Evolutionary conservation across 2,329 filamentous ascomycete genomes (phyloP), one percentile per base, ranked within the genome.

Genomic region (Sodiomyces alkalinus): DNA sequence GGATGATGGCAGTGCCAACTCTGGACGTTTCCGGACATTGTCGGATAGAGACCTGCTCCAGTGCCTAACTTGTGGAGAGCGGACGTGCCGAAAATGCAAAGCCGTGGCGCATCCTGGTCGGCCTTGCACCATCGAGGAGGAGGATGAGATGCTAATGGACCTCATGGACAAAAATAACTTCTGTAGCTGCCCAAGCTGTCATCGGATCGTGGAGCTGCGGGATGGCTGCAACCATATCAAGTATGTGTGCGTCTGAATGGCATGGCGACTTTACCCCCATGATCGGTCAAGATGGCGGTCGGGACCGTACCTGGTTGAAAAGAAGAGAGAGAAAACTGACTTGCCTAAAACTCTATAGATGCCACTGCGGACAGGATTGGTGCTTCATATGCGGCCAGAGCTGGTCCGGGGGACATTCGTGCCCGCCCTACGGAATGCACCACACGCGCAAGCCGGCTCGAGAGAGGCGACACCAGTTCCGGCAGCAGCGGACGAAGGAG

Each of bases 181-280:
- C 62, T 59, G 67, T 35, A 53, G 58, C 17, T 75, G 68, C 41
- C 62, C 62, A 34, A 59, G 51, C 26, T 74, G 70, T 43, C 56
- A 54, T 31, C 54, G 64, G 18, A 53, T 74, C 48, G 66, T 75
- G 15, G 69, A 75, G 44, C 49, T 73, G 8, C 65, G 64, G 34
- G 67, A 70, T 44, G 71, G 71, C 16, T 74, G 70, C 48, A 74
- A 75, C 44, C 71, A 76, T 42, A 74, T 75, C 62, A 73, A 64
- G 19, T 75, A 64, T 29, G 37, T 28, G n/a, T 13, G n/a, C 15
- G 6, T 10, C 27, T 15, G 7, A 12, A 10, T 19, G 11, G 13
- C 16, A 12, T 26, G n/a, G n/a, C n/a, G n/a, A n/a, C 26, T 17
- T 5, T 29, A 7, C 14, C 16, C 15, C 10, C 7, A 17, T 16